Base-by-base conservation (phyloP, 2,329 filamentous ascomycete genomes). In the Xylariomycetidae sp. region DNA sequence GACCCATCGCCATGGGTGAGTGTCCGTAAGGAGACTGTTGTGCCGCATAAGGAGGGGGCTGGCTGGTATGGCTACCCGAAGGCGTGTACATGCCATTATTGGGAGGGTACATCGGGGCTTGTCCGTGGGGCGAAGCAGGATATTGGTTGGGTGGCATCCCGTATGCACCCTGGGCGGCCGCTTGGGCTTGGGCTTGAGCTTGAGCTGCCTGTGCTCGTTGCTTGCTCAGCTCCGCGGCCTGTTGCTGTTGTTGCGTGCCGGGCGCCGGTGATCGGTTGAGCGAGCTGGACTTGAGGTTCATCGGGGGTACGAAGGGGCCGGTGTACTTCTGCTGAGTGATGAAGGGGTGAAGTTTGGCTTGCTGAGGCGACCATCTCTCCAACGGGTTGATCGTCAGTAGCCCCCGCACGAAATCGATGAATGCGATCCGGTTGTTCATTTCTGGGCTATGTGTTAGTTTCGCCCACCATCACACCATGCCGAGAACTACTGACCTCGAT, bases 291-390 rank as follows among this genome's bases (percentile, higher is more conserved):
- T 95, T 95, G 39, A 96, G 67, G 53, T 94, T 95, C 88, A 95
- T 95, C 3, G 90, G 90, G 7, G 92, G 92, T 29, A 96, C 85
- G 55, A 98, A 98, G 4, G 89, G 88, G 1, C 88, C 89, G 0
- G 89, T 95, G 56, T 83, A 98, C 66, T 96, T 98, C 55, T 93
- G 85, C 57, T 98, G 92, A 1, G 92, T 98, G 55, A 98, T 98
- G 61, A 98, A 98, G 1, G 92, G 92, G 56, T 98, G 92, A 39
- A 95, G 68, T 57, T 95, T 95, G 20, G 92, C 92, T 63, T 98
- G 92, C 54, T 95, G 90, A 6, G 92, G 92, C 4, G 92, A 95
- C 92, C 92, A 98, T 58, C 92, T 72, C 61, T 98, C 92, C 20
- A 98, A 72, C 3, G 92, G 92, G 56, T 95, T 98, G 56, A 95